Percentiles rank a stretch among this genome's conserved stretches.
These are phyloP conservation scores for Takakia lepidozioides DNA, from an alignment of 225 moss, liverwort and hornwort genomes.

Conservation along the genomic window DNA sequence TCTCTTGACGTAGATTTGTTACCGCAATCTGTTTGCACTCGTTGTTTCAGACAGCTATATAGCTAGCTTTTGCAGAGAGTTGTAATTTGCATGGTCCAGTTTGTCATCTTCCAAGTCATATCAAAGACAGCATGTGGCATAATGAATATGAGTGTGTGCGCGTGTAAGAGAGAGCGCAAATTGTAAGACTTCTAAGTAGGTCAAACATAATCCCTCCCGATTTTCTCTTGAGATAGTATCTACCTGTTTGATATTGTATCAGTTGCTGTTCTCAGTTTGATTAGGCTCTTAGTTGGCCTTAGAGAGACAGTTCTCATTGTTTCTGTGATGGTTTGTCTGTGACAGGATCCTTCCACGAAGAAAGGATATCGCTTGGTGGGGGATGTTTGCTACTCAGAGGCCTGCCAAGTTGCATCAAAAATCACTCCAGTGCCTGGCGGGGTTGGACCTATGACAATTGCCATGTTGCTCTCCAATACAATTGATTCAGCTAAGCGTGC, in stretches of 20 bases:
- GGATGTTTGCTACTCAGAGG: conserved; percentile 78
- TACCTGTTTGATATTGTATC: conserved; percentile 1
- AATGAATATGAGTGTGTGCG: too few species aligned
- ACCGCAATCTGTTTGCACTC: too few species aligned
- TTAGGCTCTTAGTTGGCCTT: background rate
- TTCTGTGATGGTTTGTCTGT: conserved; percentile 9
- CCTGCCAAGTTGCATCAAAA: conserved; percentile 62
- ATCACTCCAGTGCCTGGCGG: conserved; percentile 96
- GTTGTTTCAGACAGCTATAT: too few species aligned
- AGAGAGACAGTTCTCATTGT: background rate
- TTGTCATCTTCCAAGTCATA: too few species aligned
- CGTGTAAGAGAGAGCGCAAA: too few species aligned
- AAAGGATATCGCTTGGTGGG: conserved; percentile 83
- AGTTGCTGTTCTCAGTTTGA: background rate
- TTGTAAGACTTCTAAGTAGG: too few species aligned
- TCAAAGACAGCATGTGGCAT: background rate
- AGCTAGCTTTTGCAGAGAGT: too few species aligned
- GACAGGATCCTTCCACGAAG: too few species aligned
- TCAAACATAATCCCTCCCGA: too few species aligned
- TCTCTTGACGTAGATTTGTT: too few species aligned
- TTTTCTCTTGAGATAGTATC: too few species aligned
- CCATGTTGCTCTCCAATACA: conserved; percentile 91
- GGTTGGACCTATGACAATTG: conserved; percentile 93
- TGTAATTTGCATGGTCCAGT: too few species aligned
- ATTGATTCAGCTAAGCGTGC: conserved; percentile 70